Evolutionary conservation across 1,284 basidiomycete genomes (phyloP).

Genomic region (Ceratobasidium papillatum): DNA sequence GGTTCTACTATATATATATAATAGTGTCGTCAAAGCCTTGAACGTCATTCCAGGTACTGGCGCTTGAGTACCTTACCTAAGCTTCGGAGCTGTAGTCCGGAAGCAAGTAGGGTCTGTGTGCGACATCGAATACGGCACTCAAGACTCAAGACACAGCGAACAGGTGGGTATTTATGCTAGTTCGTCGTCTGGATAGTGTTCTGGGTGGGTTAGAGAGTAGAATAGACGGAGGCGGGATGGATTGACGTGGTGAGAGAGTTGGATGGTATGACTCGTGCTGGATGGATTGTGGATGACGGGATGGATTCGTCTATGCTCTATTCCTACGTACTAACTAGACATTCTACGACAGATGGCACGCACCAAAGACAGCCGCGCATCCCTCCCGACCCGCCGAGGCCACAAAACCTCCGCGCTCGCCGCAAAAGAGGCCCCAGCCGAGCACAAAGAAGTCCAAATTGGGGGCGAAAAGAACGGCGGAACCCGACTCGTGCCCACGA

Average conservation of each 20-base stretch:
- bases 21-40: too few relatives aligned
- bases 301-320: not conserved
- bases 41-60: not conserved
- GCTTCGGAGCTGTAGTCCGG: conserved; percentile 17
- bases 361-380: conserved; percentile 37
- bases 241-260: not conserved
- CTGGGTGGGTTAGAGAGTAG: not conserved
- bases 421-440: conserved; percentile 65
- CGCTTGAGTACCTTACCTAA: conserved; percentile 28
- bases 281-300: conserved; percentile 28
- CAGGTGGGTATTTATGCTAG: conserved; percentile 30
- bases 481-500: conserved; percentile 84
- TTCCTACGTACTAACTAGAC: conserved; percentile 7
- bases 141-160: conserved; percentile 39
- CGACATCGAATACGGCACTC: conserved; percentile 37
- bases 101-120: conserved; percentile 25
- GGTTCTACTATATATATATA: too few relatives aligned
- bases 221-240: not conserved
- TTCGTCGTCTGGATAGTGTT: not conserved
- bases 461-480: conserved; percentile 93
- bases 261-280: conserved; percentile 24
- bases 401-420: conserved; percentile 79
- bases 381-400: conserved; percentile 54
- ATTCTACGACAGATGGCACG: conserved; percentile 23
- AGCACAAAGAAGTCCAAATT: conserved; percentile 80